A percentile compares a stretch with the other conserved stretches of the same genome.
Conservation (phyloP, 768 basidiomycete genomes). For the Macrolepiota dolichaula region DNA sequence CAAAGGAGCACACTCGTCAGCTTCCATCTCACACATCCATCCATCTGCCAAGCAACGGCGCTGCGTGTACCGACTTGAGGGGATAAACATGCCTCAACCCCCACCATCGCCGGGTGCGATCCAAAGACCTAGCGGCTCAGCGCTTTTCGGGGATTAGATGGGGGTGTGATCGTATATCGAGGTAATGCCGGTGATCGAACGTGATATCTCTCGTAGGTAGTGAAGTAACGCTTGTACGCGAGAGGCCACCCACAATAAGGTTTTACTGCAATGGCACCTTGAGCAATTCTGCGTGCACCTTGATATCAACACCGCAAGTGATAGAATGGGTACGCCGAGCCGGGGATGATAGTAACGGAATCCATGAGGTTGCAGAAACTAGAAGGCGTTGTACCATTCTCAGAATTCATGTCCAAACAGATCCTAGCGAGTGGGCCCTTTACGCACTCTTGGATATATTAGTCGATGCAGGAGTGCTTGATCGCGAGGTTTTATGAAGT, state of each 20-base stretch:
- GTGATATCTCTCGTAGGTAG: background rate
- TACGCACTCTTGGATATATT: slow-evolving; percentile 3
- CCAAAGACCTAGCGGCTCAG: background rate
- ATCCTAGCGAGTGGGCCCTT: background rate
- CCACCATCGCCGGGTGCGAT: background rate
- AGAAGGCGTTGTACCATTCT: background rate
- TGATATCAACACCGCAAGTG: background rate
- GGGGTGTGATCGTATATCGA: background rate
- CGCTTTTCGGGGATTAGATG: slow-evolving; percentile 11
- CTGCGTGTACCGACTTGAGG: background rate
- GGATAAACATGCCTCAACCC: background rate
- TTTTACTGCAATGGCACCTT: background rate
- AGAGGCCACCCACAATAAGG: background rate
- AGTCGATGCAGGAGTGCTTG: slow-evolving; percentile 8
- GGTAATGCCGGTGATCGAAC: slow-evolving; percentile 7
- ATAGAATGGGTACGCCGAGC: background rate
- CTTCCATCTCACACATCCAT: background rate
- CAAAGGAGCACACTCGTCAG: background rate
- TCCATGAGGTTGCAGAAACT: background rate
- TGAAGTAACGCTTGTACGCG: background rate
- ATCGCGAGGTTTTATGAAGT: slow-evolving; percentile 11
- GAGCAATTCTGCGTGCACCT: background rate
- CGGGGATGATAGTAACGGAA: slow-evolving; percentile 1
- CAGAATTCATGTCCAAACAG: background rate
- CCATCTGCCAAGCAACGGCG: background rate